Evolutionary conservation across 345 rosid genomes (phyloP), one percentile per base, ranked within the genome.

Genomic region (Carallia pectinifolia): DNA sequence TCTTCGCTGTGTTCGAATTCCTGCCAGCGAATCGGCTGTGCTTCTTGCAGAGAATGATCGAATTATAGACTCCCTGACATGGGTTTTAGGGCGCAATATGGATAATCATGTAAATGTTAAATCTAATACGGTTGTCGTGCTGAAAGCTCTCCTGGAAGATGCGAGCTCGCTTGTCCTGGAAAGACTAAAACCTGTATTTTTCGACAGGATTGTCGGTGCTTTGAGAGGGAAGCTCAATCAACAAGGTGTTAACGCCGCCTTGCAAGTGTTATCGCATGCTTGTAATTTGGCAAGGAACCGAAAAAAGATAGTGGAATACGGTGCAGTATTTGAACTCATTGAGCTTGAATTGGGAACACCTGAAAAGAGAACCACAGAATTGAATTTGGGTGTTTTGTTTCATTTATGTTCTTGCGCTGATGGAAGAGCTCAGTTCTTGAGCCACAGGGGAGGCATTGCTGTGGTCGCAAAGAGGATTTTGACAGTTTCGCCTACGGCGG

Each of bases 321-420:
- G 92, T 0, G 96, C 87, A 0, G 79, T 86, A 40, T 80, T 76
- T 9, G 80, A 80, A 70, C 90, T 90, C n/a, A 67, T 93, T 10
- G 98, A 90, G 66, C 76, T 93, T 8, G 97, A 90, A 77, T 62
- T 88, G 62, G 69, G 69, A 36, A 61, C 77, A 1, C 68, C 78
- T 0, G 84, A 78, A 15, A 82, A 47, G 65, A 77, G 67, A 75
- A 89, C 80, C 4, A 88, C 97, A 0, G 91, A 93, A 76, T 79
- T 86, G 7, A 77, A 76, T 53, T 59, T 89, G 7, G 87, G 90
- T 6, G 69, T 85, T n/a, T 33, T 93, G 58, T 76, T 74, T 68
- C 81, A 83, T 50, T 53, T 93, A 19, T 93, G 98, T 73, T 88
- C 83, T 27, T 80, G 86, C 13, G 92, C 96, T 0, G 82, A 88